Percentiles rank a stretch among this genome's conserved stretches.
Conservation (phyloP, 2,329 filamentous ascomycete species). For the Karstenula rhodostoma region DNA sequence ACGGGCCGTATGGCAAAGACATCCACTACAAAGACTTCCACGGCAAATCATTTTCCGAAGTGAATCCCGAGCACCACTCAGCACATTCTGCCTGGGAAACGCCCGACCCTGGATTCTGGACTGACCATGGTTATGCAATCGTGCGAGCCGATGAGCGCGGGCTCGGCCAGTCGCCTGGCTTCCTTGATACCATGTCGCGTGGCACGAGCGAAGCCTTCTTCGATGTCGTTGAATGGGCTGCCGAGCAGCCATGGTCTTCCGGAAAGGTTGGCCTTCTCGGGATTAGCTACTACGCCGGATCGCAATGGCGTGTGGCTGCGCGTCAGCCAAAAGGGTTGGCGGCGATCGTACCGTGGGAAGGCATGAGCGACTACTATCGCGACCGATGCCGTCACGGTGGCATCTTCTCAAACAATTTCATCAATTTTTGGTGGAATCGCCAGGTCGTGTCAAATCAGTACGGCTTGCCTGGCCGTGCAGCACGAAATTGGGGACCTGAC, state of each 20-base stretch:
- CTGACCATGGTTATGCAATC: slow-evolving; percentile 46
- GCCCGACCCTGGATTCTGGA: slow-evolving; percentile 52
- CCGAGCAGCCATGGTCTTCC: slow-evolving; percentile 59
- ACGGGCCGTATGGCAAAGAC: slow-evolving; percentile 78
- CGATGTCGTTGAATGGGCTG: slow-evolving; percentile 62
- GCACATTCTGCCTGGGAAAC: slow-evolving; percentile 57
- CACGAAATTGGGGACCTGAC: slow-evolving; percentile 62
- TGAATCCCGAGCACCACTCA: slow-evolving; percentile 45
- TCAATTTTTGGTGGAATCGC: slow-evolving; percentile 70
- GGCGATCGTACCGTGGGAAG: slow-evolving; percentile 64
- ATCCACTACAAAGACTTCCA: slow-evolving; percentile 69
- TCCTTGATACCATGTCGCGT: slow-evolving; percentile 62
- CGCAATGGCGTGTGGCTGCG: slow-evolving; percentile 64
- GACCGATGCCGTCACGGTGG: slow-evolving; percentile 53
- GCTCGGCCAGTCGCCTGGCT: slow-evolving; percentile 60
- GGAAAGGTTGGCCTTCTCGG: slow-evolving; percentile 62
- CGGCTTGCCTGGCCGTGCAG: slow-evolving; percentile 61
- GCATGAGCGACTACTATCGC: slow-evolving; percentile 64
- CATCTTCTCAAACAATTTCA: slow-evolving; percentile 48
- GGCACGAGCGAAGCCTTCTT: slow-evolving; percentile 62
- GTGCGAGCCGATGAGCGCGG: slow-evolving; percentile 61
- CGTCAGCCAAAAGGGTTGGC: slow-evolving; percentile 60
- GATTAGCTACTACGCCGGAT: slow-evolving; percentile 62
- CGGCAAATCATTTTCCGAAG: slow-evolving; percentile 55
- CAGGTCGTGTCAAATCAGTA: slow-evolving; percentile 75